Conservation (phyloP, 2,329 filamentous ascomycete species). For the Corynespora cassiicola region DNA sequence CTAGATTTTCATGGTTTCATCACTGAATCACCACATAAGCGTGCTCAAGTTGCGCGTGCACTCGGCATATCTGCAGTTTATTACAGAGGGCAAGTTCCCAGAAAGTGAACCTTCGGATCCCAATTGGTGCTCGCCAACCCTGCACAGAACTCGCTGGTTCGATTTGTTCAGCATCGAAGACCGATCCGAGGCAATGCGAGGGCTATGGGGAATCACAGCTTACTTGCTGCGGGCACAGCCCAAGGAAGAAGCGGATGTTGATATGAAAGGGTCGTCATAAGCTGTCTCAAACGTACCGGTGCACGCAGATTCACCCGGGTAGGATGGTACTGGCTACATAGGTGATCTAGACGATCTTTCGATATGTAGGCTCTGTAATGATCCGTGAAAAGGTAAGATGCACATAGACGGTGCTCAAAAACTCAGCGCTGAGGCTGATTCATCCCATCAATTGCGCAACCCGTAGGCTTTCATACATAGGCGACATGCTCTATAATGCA, state of each 20-base stretch:
- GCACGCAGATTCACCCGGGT: too few relatives aligned
- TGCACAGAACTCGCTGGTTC: conserved; percentile 65
- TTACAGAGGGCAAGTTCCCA: conserved; percentile 53
- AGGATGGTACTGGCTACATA: too few relatives aligned
- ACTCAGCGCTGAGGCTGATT: too few relatives aligned
- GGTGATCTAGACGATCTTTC: too few relatives aligned
- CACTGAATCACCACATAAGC: conserved; percentile 67
- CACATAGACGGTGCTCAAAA: too few relatives aligned
- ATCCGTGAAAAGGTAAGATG: too few relatives aligned
- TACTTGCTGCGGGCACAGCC: conserved; percentile 52
- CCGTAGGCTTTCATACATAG: too few relatives aligned
- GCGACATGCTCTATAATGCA: too few relatives aligned
- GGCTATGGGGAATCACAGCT: conserved; percentile 64
- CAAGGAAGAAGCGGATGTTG: conserved; percentile 8
- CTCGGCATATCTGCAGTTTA: conserved; percentile 60
- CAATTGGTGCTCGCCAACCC: conserved; percentile 58
- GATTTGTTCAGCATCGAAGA: conserved; percentile 63
- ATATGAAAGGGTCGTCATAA: conserved; percentile 6
- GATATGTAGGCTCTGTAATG: too few relatives aligned
- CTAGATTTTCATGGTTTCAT: conserved; percentile 67
- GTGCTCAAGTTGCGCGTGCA: conserved; percentile 66
- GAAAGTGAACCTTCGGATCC: conserved; percentile 28
- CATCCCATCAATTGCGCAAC: too few relatives aligned
- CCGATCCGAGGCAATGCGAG: conserved; percentile 62
- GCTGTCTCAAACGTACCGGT: too few relatives aligned